Evolutionary conservation across 768 basidiomycete genomes (phyloP).

Genomic region (Tricholomella constricta): DNA sequence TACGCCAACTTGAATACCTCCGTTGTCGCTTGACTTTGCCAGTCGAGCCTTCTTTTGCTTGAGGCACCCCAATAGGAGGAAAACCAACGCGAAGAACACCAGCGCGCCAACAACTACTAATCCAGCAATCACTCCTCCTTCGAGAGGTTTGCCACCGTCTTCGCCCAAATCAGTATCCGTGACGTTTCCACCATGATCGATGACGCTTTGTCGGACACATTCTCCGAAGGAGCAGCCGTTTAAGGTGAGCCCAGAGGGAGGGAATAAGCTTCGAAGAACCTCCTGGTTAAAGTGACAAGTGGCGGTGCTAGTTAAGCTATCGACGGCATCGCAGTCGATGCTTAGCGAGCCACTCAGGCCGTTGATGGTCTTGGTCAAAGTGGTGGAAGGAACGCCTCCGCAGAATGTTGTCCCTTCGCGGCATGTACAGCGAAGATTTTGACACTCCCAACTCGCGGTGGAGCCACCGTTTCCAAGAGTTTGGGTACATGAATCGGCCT

Average conservation of each 20-base stretch:
- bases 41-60: conserved; percentile 64
- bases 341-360: conserved; percentile 61
- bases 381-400: conserved; percentile 45
- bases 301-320: conserved; percentile 45
- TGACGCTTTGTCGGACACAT: conserved; percentile 80
- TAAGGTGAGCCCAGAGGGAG: conserved; percentile 68
- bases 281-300: conserved; percentile 80
- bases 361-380: conserved; percentile 68
- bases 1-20: conserved; percentile 58
- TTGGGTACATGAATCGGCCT: conserved; percentile 72
- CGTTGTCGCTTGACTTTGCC: conserved; percentile 36
- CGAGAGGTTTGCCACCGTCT: conserved; percentile 47
- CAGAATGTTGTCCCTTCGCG: conserved; percentile 73
- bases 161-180: conserved; percentile 28
- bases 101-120: conserved; percentile 80
- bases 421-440: conserved; percentile 76
- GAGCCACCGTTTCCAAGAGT: conserved; percentile 39
- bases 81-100: conserved; percentile 52
- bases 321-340: conserved; percentile 62
- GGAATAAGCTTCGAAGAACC: conserved; percentile 70
- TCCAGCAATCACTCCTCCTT: conserved; percentile 88
- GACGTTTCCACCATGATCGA: conserved; percentile 54
- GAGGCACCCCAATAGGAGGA: conserved; percentile 65
- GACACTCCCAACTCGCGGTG: conserved; percentile 67
- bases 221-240: conserved; percentile 83